phyloP scores from a whole-genome alignment of 1,139 yeast genomes.

The Hemisphaericaspora xylanilytica region DNA sequence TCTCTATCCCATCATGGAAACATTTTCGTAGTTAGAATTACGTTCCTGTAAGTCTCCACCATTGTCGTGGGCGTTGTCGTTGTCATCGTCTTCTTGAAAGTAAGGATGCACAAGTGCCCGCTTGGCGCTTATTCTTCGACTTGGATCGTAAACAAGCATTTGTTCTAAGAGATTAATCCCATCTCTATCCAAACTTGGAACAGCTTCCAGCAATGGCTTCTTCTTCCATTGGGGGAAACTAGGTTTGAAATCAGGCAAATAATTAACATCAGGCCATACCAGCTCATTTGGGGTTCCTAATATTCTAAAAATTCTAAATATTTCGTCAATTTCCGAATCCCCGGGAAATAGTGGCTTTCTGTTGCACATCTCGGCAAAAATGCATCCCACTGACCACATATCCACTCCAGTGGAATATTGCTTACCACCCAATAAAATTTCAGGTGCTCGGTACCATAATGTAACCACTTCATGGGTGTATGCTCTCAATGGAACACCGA shows the following conservation, averaged over 20 bases:
- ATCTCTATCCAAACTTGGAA: slow-evolving; percentile 76
- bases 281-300: slow-evolving; percentile 95
- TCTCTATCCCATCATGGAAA: slow-evolving; percentile 2
- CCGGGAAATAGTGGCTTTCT: slow-evolving; percentile 96
- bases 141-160: slow-evolving; percentile 88
- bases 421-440: slow-evolving; percentile 90
- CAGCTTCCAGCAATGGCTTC: slow-evolving; percentile 65
- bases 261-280: slow-evolving; percentile 94
- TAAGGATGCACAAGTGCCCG: slow-evolving; percentile 89
- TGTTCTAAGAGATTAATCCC: slow-evolving; percentile 83
- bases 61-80: slow-evolving; percentile 13
- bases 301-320: slow-evolving; percentile 87
- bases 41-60: slow-evolving; percentile 16
- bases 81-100: slow-evolving; percentile 56
- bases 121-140: slow-evolving; percentile 90
- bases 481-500: slow-evolving; percentile 94
- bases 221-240: slow-evolving; percentile 95
- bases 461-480: slow-evolving; percentile 98
- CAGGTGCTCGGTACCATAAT: slow-evolving; percentile 97
- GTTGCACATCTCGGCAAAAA: slow-evolving; percentile 97
- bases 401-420: slow-evolving; percentile 98
- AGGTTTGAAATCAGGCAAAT: slow-evolving; percentile 91
- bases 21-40: slow-evolving; percentile 1
- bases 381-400: slow-evolving; percentile 98
- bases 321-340: slow-evolving; percentile 96